These are phyloP conservation scores for Solanum clarkiae DNA, from an alignment of 257 asterid genomes.

Conservation along the genomic window DNA sequence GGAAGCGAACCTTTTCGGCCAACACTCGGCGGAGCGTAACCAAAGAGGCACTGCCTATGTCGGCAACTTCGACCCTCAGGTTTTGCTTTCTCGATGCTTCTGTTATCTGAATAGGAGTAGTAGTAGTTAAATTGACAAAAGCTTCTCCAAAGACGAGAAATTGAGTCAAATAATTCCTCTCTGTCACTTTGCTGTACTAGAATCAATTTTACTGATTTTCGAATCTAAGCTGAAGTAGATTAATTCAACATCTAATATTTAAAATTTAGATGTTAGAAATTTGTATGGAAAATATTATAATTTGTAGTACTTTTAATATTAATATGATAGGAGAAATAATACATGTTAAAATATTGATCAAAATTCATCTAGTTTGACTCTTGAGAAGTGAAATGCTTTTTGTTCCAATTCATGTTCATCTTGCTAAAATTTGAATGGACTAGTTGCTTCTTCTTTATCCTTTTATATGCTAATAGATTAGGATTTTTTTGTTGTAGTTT, in stretches of 20 bases:
- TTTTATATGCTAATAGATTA: background rate
- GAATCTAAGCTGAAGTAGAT: background rate
- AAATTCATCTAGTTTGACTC: background rate
- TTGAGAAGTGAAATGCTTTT: too few relatives aligned
- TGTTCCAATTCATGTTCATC: background rate
- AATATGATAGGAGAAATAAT: too few relatives aligned
- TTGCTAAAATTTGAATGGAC: background rate
- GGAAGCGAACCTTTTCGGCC: constrained; percentile 88
- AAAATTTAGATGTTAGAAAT: background rate
- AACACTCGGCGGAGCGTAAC: constrained; percentile 96
- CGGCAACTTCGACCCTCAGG: constrained; percentile 83
- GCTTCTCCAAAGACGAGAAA: background rate
- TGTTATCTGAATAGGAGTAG: background rate
- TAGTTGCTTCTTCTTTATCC: background rate
- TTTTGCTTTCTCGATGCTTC: background rate
- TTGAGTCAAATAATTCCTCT: too few relatives aligned
- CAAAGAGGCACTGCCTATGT: constrained; percentile 95
- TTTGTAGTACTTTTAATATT: too few relatives aligned
- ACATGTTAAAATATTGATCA: background rate
- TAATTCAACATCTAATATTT: background rate
- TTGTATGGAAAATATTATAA: too few relatives aligned
- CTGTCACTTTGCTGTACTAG: background rate
- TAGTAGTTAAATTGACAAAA: background rate
- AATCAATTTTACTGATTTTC: too few relatives aligned
- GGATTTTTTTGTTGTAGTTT: background rate